These are phyloP conservation scores for Dianthus caryophyllus DNA, from an alignment of 148 eudicot genomes.

Conservation along the genomic window DNA sequence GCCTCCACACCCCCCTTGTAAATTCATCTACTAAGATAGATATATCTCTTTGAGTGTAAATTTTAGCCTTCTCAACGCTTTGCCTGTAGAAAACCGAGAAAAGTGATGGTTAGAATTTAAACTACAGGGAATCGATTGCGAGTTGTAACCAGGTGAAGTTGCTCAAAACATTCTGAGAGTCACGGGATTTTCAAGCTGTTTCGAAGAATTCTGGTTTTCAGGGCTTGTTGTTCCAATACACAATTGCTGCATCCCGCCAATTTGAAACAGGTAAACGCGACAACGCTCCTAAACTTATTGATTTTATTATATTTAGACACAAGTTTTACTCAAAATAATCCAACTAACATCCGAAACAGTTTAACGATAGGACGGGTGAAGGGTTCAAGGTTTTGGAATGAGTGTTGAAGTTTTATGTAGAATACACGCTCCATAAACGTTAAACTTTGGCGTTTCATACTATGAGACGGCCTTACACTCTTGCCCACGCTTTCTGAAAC, in stretches of 20 bases:
- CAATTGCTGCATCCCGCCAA: not conserved
- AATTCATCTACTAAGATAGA: slow-evolving; percentile 7
- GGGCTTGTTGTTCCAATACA: not conserved
- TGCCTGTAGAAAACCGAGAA: slow-evolving; percentile 24
- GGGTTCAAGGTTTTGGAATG: not conserved
- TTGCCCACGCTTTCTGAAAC: not conserved
- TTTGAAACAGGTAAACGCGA: not conserved
- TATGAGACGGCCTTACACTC: not conserved
- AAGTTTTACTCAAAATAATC: not conserved
- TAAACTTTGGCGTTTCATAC: not conserved
- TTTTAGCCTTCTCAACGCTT: slow-evolving; percentile 11
- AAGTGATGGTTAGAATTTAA: not conserved
- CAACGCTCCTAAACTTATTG: no score
- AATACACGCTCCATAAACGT: not conserved
- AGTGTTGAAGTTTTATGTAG: not conserved
- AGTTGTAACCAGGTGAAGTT: slow-evolving; percentile 24
- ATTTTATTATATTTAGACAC: not conserved
- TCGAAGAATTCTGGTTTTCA: not conserved
- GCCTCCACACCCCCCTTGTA: not conserved
- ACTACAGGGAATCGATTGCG: not conserved
- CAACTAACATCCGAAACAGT: not conserved
- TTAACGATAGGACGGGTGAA: not conserved
- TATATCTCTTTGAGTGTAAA: not conserved
- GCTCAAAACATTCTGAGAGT: no score
- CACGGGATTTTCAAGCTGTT: not conserved